Evolutionary conservation across 495 filamentous ascomycete species (phyloP), one percentile per base, ranked within the genome.

Genomic region (Amniculicola lignicola): DNA sequence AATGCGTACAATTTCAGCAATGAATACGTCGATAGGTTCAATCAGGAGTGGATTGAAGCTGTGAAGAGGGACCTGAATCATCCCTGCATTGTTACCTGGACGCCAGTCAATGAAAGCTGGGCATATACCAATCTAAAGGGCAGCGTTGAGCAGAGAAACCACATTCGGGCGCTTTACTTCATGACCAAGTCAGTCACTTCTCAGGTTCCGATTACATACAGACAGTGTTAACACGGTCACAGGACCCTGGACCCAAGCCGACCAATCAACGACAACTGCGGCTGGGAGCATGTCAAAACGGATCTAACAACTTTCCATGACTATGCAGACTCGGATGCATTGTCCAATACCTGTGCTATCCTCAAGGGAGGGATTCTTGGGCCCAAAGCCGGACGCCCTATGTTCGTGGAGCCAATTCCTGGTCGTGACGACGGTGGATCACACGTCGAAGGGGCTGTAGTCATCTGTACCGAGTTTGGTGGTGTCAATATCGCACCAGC

Each of bases 201-300:
- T 10, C 27, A 18, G 24, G 45, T 24, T 50, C 47, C 27, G 37
- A 27, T 42, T 12, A 19, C 22, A 16, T 64, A n/a, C n/a, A n/a
- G n/a, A n/a, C n/a, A n/a, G n/a, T n/a, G n/a, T 46, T 38, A 16
- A 47, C 28, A 23, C 44, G 11, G 6, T 45, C 6, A 21, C 35
- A 76, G 72, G 51, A 74, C 75, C 0, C 70, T 84, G 2, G 81
- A 84, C 51, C 74, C 77, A 2, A 81, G 75, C 15, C 71, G 81
- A 12, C 78, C 79, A 9, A 72, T 84, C 44, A 84, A 83, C 51
- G 81, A 84, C 68, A 84, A 84, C 65, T 84, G 81, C 57, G 81
- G 81, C 47, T 84, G 81, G 81, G 78, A 84, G 39, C 80, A 82
- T 51, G 77, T 82, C 2, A 45, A 69, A 5, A 82, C 77, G 1